Evolutionary conservation across 768 basidiomycete species (phyloP), one percentile per base, ranked within the genome.

Genomic region (Lanmaoa pseudosensibilis): DNA sequence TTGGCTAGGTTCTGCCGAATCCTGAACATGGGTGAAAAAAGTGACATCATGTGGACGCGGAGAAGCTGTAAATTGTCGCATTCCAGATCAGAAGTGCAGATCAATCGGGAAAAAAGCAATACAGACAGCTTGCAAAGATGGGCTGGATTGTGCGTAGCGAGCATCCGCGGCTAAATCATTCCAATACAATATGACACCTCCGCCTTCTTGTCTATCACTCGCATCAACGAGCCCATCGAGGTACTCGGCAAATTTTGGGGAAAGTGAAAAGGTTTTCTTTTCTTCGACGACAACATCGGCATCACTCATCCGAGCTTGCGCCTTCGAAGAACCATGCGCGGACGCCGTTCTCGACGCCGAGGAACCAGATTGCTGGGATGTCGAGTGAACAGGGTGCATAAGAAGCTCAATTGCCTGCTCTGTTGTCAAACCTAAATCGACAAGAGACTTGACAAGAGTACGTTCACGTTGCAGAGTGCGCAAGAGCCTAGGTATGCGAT

Each of bases 121-220:
- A 71, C 80, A 39, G 62, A 87, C 87, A 34, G 67, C 64, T 55
- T 76, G 75, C 34, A 88, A 65, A 18, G 82, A 82, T 8, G 82
- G 66, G 32, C 69, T 75, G 79, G 81, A 87, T 21, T 69, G 66
- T 6, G 77, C 72, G 57, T 88, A 88, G 50, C 85, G 78, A 39
- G 74, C 77, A 71, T 98, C 97, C 59, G 83, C 89, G 74, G 92
- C 88, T 19, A 98, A 72, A 62, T 99, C 87, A 70, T 98, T 99
- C 87, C 88, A 90, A 84, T 91, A 98, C 1, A 86, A 67, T 38
- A 95, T 80, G 4, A 89, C 78, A 36, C 74, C 78, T 0, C 87
- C 92, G 2, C 82, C 92, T 68, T 99, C 97, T 4, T 68, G 65
- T 18, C 91, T 77, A 71, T 99, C 96, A 55, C 90, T 93, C 1